Conservation (phyloP, 2,329 filamentous ascomycete genomes). For the Pyrenochaeta sp. region DNA sequence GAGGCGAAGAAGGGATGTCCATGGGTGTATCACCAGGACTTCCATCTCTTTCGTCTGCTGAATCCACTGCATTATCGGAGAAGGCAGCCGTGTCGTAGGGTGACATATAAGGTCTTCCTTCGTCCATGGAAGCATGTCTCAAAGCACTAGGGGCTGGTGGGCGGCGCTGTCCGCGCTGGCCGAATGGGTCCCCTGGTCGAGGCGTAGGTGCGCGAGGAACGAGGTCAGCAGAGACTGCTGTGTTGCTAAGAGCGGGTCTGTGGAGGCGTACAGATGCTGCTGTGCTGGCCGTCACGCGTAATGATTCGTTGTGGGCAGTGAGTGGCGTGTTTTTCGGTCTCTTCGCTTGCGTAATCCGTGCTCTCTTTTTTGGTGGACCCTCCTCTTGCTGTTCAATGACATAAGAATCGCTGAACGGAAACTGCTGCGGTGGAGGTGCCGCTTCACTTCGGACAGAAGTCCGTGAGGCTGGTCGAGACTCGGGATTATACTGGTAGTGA, state of each 20-base stretch:
- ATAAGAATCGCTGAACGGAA: slow-evolving; percentile 30
- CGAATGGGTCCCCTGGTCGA: slow-evolving; percentile 62
- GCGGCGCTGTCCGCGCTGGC: slow-evolving; percentile 40
- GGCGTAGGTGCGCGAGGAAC: slow-evolving; percentile 81
- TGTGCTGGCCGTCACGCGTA: slow-evolving; percentile 90
- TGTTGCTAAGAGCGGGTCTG: slow-evolving; percentile 70
- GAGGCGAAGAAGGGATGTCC: slow-evolving; percentile 90
- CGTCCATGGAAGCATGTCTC: slow-evolving; percentile 68
- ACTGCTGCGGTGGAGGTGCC: slow-evolving; percentile 26
- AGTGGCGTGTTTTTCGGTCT: slow-evolving; percentile 77
- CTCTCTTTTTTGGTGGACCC: slow-evolving; percentile 75
- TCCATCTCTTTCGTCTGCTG: slow-evolving; percentile 58
- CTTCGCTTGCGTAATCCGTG: slow-evolving; percentile 76
- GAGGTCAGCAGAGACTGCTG: slow-evolving; percentile 69
- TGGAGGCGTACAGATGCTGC: slow-evolving; percentile 87
- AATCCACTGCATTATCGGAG: slow-evolving; percentile 55
- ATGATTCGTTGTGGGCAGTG: slow-evolving; percentile 76
- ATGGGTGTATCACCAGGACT: slow-evolving; percentile 69
- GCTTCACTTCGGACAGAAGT: slow-evolving; percentile 48
- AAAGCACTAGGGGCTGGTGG: slow-evolving; percentile 58
- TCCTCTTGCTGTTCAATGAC: slow-evolving; percentile 54
- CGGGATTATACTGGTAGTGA: slow-evolving; percentile 40
- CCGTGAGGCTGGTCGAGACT: slow-evolving; percentile 51
- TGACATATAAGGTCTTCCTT: slow-evolving; percentile 39
- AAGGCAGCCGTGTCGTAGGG: slow-evolving; percentile 44